phyloP scores from a whole-genome alignment of 1,139 yeast genomes.

The Geotrichum candidum region DNA sequence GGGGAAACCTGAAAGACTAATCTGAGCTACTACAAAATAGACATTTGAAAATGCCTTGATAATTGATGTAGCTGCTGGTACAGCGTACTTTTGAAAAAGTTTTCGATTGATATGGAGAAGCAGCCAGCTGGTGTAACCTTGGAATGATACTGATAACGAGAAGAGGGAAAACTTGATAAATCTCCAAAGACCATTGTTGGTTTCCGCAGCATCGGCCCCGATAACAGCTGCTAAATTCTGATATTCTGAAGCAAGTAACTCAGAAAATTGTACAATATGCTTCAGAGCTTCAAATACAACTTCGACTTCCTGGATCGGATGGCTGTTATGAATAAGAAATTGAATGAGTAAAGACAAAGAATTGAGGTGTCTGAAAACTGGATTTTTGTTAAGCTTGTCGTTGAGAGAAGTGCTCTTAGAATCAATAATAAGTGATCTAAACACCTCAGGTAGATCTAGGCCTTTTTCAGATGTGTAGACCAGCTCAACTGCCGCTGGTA shows the following conservation, averaged over 20 bases:
- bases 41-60: constrained; percentile 47
- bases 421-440: not conserved
- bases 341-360: constrained; percentile 22
- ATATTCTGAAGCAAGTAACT: constrained; percentile 13
- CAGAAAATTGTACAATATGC: constrained; percentile 9
- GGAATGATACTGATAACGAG: constrained; percentile 48
- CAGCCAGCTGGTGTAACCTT: constrained; percentile 45
- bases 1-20: constrained; percentile 70
- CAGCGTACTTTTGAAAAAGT: constrained; percentile 18
- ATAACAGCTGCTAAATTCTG: not conserved
- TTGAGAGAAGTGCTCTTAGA: not conserved
- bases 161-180: constrained; percentile 45
- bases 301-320: constrained; percentile 12
- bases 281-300: constrained; percentile 12
- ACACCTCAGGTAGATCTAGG: not conserved
- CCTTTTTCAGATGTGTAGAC: constrained; percentile 10
- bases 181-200: constrained; percentile 23
- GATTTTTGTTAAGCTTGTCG: constrained; percentile 1
- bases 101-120: constrained; percentile 27
- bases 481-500: constrained; percentile 3
- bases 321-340: constrained; percentile 17
- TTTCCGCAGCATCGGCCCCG: constrained; percentile 13
- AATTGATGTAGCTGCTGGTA: constrained; percentile 36
- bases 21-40: constrained; percentile 50
- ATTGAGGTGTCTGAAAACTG: constrained; percentile 20